Conservation (phyloP, 768 basidiomycete species). For the Agaricus subrufescens region DNA sequence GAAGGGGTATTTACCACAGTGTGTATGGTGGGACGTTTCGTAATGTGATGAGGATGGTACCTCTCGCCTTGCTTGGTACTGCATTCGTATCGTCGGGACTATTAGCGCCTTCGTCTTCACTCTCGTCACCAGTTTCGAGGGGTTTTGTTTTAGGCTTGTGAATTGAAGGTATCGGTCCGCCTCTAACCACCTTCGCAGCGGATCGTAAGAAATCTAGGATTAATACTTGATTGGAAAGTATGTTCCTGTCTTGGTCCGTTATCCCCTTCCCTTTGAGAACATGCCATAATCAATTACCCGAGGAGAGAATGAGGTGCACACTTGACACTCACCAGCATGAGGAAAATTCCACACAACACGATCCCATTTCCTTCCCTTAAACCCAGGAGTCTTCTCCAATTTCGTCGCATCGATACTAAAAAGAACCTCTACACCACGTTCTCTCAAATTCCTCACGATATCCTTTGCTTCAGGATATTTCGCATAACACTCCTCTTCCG, state of each 20-base stretch:
- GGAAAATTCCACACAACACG: constrained; percentile 94
- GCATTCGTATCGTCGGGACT: constrained; percentile 10
- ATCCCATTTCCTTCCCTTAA: constrained; percentile 69
- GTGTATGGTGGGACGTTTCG: constrained; percentile 87
- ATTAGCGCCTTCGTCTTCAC: constrained; percentile 21
- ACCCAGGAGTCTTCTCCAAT: constrained; percentile 50
- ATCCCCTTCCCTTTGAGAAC: constrained; percentile 70
- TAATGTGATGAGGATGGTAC: constrained; percentile 81
- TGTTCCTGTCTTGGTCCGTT: constrained; percentile 90
- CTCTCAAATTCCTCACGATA: constrained; percentile 51
- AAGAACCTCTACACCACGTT: constrained; percentile 61
- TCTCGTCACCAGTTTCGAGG: constrained; percentile 39
- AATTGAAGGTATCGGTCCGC: constrained; percentile 49
- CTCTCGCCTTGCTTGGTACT: constrained; percentile 33
- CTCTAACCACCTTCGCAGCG: constrained; percentile 52
- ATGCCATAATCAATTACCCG: neutral
- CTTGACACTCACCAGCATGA: constrained; percentile 68
- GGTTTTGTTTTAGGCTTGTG: constrained; percentile 40
- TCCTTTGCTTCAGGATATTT: constrained; percentile 77
- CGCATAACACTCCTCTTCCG: constrained; percentile 63
- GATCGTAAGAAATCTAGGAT: constrained; percentile 80
- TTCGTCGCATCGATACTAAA: constrained; percentile 85
- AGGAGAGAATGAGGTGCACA: neutral
- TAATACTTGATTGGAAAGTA: constrained; percentile 82
- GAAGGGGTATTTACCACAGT: constrained; percentile 52